These are phyloP conservation scores for Penicillium bialowiezense DNA, from an alignment of 495 filamentous ascomycete species.

Conservation along the genomic window DNA sequence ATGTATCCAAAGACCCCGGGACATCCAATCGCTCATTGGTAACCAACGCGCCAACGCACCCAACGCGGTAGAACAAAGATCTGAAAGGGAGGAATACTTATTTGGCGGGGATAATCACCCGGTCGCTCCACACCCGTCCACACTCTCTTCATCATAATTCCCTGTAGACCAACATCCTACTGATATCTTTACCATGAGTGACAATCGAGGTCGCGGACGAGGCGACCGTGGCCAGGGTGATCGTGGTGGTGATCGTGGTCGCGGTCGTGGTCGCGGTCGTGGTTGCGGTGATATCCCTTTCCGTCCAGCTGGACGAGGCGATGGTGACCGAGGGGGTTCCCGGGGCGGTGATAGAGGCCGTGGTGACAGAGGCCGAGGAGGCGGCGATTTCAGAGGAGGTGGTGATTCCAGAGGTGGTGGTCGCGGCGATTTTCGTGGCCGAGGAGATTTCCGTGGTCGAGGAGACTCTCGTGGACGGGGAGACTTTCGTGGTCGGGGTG, in stretches of 20 bases:
- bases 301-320: neutral
- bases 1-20: too few species aligned
- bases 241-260: neutral
- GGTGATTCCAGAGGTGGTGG: slow-evolving; percentile 9
- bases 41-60: too few species aligned
- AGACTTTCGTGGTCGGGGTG: neutral
- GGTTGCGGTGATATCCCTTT: neutral
- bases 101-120: too few species aligned
- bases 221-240: slow-evolving; percentile 1
- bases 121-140: too few species aligned
- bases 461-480: slow-evolving; percentile 12
- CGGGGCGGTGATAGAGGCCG: neutral
- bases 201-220: slow-evolving; percentile 1
- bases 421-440: neutral
- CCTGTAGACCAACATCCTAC: too few species aligned
- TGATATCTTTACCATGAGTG: slow-evolving; percentile 6
- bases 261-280: neutral
- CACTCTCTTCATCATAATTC: too few species aligned
- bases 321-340: neutral
- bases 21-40: too few species aligned
- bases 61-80: too few species aligned
- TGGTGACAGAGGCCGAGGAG: neutral
- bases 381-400: neutral
- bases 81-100: too few species aligned
- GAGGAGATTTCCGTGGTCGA: too few species aligned